Evolutionary conservation across 345 rosid species (phyloP), one percentile per base, ranked within the genome.

Genomic region (Odontarrhena argentea): DNA sequence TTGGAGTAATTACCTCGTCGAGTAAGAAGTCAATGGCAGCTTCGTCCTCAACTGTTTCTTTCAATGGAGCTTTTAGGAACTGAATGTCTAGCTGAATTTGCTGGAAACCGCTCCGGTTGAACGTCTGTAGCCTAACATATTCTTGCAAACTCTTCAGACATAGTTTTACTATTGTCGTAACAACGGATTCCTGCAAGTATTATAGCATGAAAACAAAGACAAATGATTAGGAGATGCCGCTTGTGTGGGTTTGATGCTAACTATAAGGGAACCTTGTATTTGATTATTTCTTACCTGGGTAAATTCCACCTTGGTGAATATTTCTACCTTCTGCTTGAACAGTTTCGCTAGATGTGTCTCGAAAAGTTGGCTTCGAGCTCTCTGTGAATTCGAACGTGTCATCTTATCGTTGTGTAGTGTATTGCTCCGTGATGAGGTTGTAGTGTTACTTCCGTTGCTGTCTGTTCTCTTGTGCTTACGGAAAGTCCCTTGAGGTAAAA

Each of bases 281-380:
- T 7, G 40, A 1, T 15, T 15, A 9, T 26, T 24, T 26, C 26
- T 55, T 76, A 93, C 99, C 99, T 89, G 99, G 8, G 96, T 91
- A 77, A 68, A 86, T 79, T 88, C 99, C 22, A 89, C 88, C 83
- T 88, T 95, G 9, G 97, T 95, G 76, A 95, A 91, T 66, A 95
- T 95, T 72, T 95, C 96, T 59, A 95, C 86, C 82, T 95, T 95
- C 73, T 95, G 96, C 83, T 95, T 95, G 76, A 95, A 95, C 76
- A 95, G 82, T 80, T 95, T 95, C 22, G 99, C 97, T 25, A 95
- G 88, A 83, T 95, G 99, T 51, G 96, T 91, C 80, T 95, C 99
- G 61, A 95, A 77, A 74, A 95, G 93, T 83, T 95, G 99, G 70
- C 97, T 91, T 84, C 93, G 81, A 42, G 90, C 97, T 75, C 82